Conservation (phyloP, 768 basidiomycete species). For the Kondoa malvinella region DNA sequence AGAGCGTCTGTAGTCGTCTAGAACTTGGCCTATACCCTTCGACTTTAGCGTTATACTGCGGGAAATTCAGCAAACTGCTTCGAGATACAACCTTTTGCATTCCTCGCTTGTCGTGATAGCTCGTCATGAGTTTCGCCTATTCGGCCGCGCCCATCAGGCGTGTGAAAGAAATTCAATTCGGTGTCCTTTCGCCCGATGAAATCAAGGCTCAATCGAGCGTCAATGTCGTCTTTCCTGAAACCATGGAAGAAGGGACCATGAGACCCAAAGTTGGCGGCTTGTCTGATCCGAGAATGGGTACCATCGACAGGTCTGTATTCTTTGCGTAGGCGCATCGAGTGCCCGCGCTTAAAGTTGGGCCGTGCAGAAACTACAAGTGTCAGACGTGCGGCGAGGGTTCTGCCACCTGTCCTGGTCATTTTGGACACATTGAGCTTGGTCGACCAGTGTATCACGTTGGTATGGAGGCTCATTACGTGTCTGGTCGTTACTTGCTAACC, state of each 20-base stretch:
- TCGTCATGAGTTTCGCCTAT: slow-evolving; percentile 37
- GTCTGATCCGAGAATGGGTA: slow-evolving; percentile 97
- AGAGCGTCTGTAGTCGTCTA: too few relatives aligned
- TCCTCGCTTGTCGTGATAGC: not conserved
- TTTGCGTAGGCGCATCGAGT: not conserved
- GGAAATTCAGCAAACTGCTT: too few relatives aligned
- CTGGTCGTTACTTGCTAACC: not conserved
- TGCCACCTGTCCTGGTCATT: slow-evolving; percentile 98
- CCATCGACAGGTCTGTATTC: slow-evolving; percentile 46
- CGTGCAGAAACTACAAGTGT: slow-evolving; percentile 72
- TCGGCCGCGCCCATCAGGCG: slow-evolving; percentile 88
- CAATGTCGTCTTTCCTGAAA: slow-evolving; percentile 95
- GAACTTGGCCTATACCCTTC: too few relatives aligned
- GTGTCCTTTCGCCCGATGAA: slow-evolving; percentile 91
- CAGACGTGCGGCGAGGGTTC: slow-evolving; percentile 99
- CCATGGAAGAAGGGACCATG: slow-evolving; percentile 85
- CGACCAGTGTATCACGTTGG: slow-evolving; percentile 14
- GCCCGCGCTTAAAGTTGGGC: not conserved
- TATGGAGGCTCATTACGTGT: not conserved
- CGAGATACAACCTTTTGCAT: not conserved
- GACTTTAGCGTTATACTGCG: too few relatives aligned
- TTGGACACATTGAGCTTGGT: slow-evolving; percentile 64
- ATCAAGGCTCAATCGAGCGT: slow-evolving; percentile 96
- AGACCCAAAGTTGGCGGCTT: slow-evolving; percentile 76
- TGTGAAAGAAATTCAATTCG: slow-evolving; percentile 31